Base-by-base conservation (phyloP, 1,284 basidiomycete genomes). In the Malassezia obtusa region DNA sequence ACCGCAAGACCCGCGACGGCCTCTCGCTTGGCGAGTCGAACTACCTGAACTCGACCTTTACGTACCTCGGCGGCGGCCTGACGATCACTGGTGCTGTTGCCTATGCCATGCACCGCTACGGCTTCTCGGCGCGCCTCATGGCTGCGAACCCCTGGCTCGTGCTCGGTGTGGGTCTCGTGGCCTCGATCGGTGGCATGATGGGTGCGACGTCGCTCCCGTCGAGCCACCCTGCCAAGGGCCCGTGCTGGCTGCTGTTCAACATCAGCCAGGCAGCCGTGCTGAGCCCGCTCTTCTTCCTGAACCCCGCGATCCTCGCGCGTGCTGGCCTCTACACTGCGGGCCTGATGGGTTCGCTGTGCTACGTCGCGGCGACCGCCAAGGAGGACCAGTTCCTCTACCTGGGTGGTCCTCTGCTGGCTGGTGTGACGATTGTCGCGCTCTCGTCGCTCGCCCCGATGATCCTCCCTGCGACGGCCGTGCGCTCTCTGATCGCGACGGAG, bases 261-360 rank as follows among this genome's bases (percentile, higher is more conserved):
- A 83, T 80, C 5, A 87, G 82, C 67, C 89, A 91, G 77, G 87
- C 87, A 14, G 85, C 79, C 86, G 54, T 86, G 81, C 22, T 65
- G 28, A 62, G 64, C 38, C 73, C 73, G 9, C 75, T 92, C 21
- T 87, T 88, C 77, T 90, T 91, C 80, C 75, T 89, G 49, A 84
- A 80, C 66, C 89, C 89, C 1, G 87, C 86, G 12, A 80, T 92
- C 56, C 80, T 92, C 40, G 84, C 85, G n/a, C 82, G 89, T 36
- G 89, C 89, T 9, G 89, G 86, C 11, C 77, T 92, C 5, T 92
- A 92, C 76, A 91, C 89, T 0, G 81, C 83, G 39, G 89, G 88
- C 40, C 81, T 89, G 3, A 83, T 90, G 17, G 89, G 87, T 48
- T 71, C 70, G 7, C 79, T 91, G 26, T 85, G 84, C 32, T 92